These are phyloP conservation scores for Fusarium incarnatum DNA, from an alignment of 2,329 filamentous ascomycete species.

Conservation along the genomic window DNA sequence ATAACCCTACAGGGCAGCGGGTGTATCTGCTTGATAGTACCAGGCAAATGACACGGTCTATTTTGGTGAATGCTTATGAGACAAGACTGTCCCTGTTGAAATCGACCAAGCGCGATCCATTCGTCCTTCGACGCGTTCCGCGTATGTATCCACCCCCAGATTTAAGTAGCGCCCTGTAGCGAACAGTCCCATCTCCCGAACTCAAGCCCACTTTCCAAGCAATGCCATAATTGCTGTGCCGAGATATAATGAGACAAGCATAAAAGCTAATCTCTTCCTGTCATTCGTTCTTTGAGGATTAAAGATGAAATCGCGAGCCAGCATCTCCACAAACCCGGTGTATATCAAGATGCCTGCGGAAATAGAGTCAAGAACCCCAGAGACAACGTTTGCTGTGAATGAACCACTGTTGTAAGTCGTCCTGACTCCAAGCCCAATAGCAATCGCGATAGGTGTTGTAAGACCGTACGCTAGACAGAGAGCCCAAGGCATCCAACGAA, in stretches of 20 bases:
- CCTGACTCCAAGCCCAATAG: neutral
- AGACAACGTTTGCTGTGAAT: neutral
- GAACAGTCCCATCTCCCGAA: neutral
- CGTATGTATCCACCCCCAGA: too few relatives aligned
- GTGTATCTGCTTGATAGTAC: neutral
- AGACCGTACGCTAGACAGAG: neutral
- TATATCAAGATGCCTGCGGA: neutral
- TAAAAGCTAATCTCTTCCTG: neutral
- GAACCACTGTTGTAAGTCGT: neutral
- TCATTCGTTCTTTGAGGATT: neutral
- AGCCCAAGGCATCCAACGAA: neutral
- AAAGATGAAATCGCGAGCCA: neutral
- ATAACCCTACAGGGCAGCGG: neutral
- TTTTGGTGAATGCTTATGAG: too few relatives aligned
- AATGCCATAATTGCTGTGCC: neutral
- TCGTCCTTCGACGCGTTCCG: too few relatives aligned
- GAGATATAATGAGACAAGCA: neutral
- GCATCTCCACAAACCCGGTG: neutral
- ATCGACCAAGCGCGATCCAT: too few relatives aligned
- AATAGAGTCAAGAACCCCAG: neutral
- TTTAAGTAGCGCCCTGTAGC: too few relatives aligned
- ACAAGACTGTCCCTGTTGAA: too few relatives aligned
- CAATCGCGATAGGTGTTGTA: accelerated
- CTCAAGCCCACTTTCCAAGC: neutral
- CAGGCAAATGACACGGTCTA: neutral